A percentile compares a stretch with the other conserved stretches of the same genome.
phyloP scores from a whole-genome alignment of 2,329 filamentous ascomycete genomes.

The Coniochaeta pulveracea region DNA sequence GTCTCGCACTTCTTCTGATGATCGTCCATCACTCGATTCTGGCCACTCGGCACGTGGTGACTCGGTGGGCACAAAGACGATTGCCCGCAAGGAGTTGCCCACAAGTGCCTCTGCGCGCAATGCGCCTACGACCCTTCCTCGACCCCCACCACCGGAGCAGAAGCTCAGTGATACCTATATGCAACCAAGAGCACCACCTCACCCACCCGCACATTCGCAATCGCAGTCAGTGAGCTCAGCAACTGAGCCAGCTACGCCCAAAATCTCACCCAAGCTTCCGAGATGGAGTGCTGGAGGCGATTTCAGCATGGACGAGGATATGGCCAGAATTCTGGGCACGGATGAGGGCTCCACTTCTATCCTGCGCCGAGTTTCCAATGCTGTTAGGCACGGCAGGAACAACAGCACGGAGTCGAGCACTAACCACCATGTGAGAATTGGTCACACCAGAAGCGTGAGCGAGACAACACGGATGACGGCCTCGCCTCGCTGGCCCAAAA shows the following conservation, averaged over 20 bases:
- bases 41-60: constrained; percentile 27
- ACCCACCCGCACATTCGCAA: constrained; percentile 31
- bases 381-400: constrained; percentile 84
- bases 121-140: no score
- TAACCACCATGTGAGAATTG: constrained; percentile 23
- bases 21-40: constrained; percentile 30
- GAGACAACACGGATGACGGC: constrained; percentile 53
- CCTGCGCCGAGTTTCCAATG: constrained; percentile 81
- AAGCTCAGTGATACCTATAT: constrained; percentile 42
- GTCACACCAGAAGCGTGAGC: constrained; percentile 52
- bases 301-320: constrained; percentile 91
- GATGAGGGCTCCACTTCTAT: constrained; percentile 72
- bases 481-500: constrained; percentile 61
- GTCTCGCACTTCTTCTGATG: no score
- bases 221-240: constrained; percentile 36
- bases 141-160: constrained; percentile 23
- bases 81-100: constrained; percentile 55
- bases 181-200: constrained; percentile 44
- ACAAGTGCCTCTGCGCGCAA: constrained; percentile 25
- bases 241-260: constrained; percentile 28
- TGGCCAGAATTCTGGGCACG: constrained; percentile 74
- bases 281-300: constrained; percentile 72
- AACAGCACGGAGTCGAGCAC: constrained; percentile 58
- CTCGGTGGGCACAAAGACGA: constrained; percentile 30
- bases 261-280: constrained; percentile 55